Conservation (phyloP, 2,329 filamentous ascomycete genomes). For the Aspergillus aculeatus region DNA sequence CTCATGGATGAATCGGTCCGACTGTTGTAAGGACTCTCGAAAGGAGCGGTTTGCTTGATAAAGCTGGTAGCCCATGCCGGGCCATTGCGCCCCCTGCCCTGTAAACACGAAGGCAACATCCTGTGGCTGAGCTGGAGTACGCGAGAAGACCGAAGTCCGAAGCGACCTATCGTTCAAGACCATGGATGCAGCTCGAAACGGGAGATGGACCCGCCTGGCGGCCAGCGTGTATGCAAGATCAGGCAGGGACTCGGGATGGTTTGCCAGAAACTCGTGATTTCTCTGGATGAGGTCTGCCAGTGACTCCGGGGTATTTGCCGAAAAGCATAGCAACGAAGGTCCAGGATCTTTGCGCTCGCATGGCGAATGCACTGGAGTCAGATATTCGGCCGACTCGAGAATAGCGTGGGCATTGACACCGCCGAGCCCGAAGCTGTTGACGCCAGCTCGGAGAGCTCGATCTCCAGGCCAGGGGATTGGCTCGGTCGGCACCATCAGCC, state of each 20-base stretch:
- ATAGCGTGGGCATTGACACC: slow-evolving; percentile 15
- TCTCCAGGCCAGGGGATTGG: slow-evolving; percentile 20
- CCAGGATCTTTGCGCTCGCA: not conserved
- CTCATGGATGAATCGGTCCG: not conserved
- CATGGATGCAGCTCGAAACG: not conserved
- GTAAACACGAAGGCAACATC: slow-evolving; percentile 14
- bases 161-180: not conserved
- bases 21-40: not conserved
- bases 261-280: too few relatives aligned
- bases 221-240: slow-evolving; percentile 14
- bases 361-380: not conserved
- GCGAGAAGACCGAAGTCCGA: not conserved
- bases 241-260: not conserved
- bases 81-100: slow-evolving; percentile 36
- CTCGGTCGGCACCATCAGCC: slow-evolving; percentile 7
- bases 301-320: not conserved
- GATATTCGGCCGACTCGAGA: not conserved
- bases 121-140: slow-evolving; percentile 18
- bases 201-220: not conserved
- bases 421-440: slow-evolving; percentile 31
- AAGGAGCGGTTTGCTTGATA: not conserved
- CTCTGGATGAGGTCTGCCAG: too few relatives aligned
- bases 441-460: slow-evolving; percentile 18
- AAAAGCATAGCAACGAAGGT: not conserved
- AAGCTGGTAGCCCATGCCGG: slow-evolving; percentile 24